phyloP scores from a whole-genome alignment of 2,329 filamentous ascomycete genomes.

The Dothistroma septosporum region DNA sequence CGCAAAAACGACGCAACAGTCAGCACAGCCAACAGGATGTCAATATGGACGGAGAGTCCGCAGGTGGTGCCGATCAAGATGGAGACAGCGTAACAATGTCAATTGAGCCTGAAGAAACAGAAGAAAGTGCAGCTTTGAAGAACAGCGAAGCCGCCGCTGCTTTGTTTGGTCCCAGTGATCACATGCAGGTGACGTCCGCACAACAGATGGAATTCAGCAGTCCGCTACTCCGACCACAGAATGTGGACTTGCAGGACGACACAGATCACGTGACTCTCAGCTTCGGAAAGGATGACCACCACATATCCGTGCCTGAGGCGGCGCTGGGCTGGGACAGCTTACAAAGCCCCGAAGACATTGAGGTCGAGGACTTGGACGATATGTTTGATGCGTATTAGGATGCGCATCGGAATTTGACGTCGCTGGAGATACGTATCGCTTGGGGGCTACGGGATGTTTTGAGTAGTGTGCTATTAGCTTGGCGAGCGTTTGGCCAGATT shows the following conservation, averaged over 20 bases:
- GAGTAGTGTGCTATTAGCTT: constrained; percentile 7
- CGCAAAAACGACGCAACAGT: constrained; percentile 41
- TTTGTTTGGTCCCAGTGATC: constrained; percentile 44
- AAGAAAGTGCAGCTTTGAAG: constrained; percentile 48
- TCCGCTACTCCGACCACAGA: constrained; percentile 42
- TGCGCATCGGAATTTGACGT: neutral
- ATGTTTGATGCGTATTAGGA: constrained; percentile 60
- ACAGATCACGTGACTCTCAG: constrained; percentile 20
- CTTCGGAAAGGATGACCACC: constrained; percentile 13
- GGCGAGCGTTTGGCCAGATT: neutral
- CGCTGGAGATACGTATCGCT: neutral
- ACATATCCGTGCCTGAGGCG: constrained; percentile 26
- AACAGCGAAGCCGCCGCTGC: constrained; percentile 48
- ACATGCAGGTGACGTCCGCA: constrained; percentile 47
- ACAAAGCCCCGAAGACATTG: constrained; percentile 78
- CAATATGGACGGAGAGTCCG: constrained; percentile 33
- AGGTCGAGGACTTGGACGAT: constrained; percentile 87
- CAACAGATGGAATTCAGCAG: constrained; percentile 44
- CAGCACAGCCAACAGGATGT: constrained; percentile 37
- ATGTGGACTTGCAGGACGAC: constrained; percentile 15
- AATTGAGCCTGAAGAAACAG: constrained; percentile 40
- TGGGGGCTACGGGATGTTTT: neutral
- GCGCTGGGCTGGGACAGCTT: constrained; percentile 37
- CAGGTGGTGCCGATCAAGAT: constrained; percentile 34
- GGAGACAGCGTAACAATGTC: constrained; percentile 31